These are phyloP conservation scores for Trichoderma parareesei DNA, from an alignment of 495 filamentous ascomycete species.

Conservation along the genomic window DNA sequence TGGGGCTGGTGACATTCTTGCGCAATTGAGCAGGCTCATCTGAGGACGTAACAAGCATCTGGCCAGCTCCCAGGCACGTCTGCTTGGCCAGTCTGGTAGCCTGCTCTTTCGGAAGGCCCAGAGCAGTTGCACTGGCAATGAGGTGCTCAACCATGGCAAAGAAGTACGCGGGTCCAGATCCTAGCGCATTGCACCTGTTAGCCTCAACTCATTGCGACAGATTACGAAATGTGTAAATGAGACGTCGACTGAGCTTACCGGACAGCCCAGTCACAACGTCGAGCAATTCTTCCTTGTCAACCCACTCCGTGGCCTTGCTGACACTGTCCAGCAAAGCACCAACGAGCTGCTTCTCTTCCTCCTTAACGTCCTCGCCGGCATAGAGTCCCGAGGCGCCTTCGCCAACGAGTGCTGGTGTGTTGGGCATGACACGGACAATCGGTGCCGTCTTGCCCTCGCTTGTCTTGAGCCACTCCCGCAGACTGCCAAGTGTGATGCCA, in stretches of 20 bases:
- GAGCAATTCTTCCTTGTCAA: slow-evolving; percentile 27
- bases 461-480: slow-evolving; percentile 26
- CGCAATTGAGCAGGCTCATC: slow-evolving; percentile 27
- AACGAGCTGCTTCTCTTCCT: slow-evolving; percentile 25
- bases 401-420: slow-evolving; percentile 30
- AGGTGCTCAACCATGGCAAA: slow-evolving; percentile 30
- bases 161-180: slow-evolving; percentile 30
- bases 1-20: slow-evolving; percentile 28
- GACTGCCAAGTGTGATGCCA: slow-evolving; percentile 24
- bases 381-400: slow-evolving; percentile 30
- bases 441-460: slow-evolving; percentile 24
- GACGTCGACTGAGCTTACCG: slow-evolving; percentile 19
- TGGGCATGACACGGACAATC: slow-evolving; percentile 32
- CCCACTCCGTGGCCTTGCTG: slow-evolving; percentile 26
- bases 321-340: slow-evolving; percentile 23
- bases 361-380: slow-evolving; percentile 23
- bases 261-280: slow-evolving; percentile 31
- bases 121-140: slow-evolving; percentile 23
- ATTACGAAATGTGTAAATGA: no score
- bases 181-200: slow-evolving; percentile 14
- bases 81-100: slow-evolving; percentile 27
- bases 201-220: background rate
- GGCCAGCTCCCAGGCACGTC: slow-evolving; percentile 27
- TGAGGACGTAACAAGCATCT: slow-evolving; percentile 26
- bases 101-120: slow-evolving; percentile 26